These are phyloP conservation scores for Monosporascus sp. DNA, from an alignment of 2,329 filamentous ascomycete species.

Conservation along the genomic window DNA sequence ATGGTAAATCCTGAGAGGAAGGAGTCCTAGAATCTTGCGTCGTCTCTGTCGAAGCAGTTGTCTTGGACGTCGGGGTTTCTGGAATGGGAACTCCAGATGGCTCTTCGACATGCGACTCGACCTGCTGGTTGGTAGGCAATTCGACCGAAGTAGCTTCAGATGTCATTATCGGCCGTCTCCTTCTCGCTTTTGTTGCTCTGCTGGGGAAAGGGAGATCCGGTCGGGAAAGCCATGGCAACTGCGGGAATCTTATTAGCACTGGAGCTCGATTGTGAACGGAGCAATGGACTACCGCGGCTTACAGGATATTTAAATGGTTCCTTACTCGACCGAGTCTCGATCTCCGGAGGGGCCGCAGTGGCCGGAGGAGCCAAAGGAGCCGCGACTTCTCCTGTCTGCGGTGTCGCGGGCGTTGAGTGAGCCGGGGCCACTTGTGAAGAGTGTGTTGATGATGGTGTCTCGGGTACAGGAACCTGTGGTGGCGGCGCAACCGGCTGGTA, in stretches of 20 bases:
- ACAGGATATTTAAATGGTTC: slow-evolving; percentile 44
- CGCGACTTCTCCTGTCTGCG: slow-evolving; percentile 29
- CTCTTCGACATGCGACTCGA: slow-evolving; percentile 2
- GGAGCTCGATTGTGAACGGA: slow-evolving; percentile 14
- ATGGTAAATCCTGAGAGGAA: slow-evolving; percentile 24
- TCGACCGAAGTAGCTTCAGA: slow-evolving; percentile 34
- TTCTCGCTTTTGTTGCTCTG: slow-evolving; percentile 34
- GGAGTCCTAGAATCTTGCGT: slow-evolving; percentile 20
- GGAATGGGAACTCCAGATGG: slow-evolving; percentile 17
- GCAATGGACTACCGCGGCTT: slow-evolving; percentile 25
- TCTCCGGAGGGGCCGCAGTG: slow-evolving; percentile 18
- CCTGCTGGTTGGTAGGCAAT: slow-evolving; percentile 34
- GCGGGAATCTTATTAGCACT: slow-evolving; percentile 9
- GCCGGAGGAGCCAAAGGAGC: slow-evolving; percentile 6
- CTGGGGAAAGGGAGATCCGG: slow-evolving; percentile 47
- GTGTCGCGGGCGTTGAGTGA: slow-evolving; percentile 42
- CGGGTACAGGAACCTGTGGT: slow-evolving; percentile 34
- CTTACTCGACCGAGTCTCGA: slow-evolving; percentile 16
- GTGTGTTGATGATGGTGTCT: slow-evolving; percentile 49
- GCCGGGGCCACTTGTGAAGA: slow-evolving; percentile 34
- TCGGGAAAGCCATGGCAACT: slow-evolving; percentile 55
- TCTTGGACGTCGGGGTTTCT: slow-evolving; percentile 13
- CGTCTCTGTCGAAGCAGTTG: slow-evolving; percentile 6
- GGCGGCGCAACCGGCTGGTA: slow-evolving; percentile 39
- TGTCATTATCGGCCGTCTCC: slow-evolving; percentile 33